phyloP scores from a whole-genome alignment of 2,329 filamentous ascomycete genomes.

The Colletotrichum tanaceti region DNA sequence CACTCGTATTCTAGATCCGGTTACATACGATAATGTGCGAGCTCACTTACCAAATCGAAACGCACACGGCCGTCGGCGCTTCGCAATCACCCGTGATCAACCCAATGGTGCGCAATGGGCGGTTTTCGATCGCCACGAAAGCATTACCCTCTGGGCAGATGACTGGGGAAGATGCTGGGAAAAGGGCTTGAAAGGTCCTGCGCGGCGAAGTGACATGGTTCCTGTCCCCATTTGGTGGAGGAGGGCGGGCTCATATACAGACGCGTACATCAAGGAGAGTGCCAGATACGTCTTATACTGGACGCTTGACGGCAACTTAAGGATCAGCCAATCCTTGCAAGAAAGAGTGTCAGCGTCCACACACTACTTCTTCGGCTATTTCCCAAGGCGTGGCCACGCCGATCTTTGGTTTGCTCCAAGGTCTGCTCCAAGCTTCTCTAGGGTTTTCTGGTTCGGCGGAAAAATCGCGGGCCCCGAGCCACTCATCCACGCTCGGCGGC shows the following conservation, averaged over 20 bases:
- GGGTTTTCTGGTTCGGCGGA: neutral
- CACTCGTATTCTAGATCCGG: conserved; percentile 25
- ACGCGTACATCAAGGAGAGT: neutral
- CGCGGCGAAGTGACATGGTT: neutral
- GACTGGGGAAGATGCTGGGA: neutral
- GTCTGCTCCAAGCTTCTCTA: neutral
- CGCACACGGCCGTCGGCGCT: neutral
- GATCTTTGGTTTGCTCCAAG: conserved; percentile 12
- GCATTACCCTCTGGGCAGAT: conserved; percentile 4
- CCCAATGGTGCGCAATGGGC: conserved; percentile 16
- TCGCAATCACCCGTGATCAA: neutral
- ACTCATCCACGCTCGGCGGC: neutral
- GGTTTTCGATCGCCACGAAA: conserved; percentile 2
- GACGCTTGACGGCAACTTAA: conserved; percentile 4
- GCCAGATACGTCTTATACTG: conserved; percentile 10
- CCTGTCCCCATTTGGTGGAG: conserved; percentile 14
- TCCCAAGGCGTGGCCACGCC: neutral
- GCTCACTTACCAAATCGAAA: neutral
- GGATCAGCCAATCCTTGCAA: conserved; percentile 1
- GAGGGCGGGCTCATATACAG: conserved; percentile 6
- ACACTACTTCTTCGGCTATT: conserved; percentile 23
- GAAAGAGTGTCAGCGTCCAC: conserved; percentile 3
- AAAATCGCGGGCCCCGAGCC: neutral
- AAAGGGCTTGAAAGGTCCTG: neutral
- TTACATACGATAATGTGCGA: conserved; percentile 16